phyloP scores from a whole-genome alignment of 306 rosid genomes.

The Fragaria iinumae region DNA sequence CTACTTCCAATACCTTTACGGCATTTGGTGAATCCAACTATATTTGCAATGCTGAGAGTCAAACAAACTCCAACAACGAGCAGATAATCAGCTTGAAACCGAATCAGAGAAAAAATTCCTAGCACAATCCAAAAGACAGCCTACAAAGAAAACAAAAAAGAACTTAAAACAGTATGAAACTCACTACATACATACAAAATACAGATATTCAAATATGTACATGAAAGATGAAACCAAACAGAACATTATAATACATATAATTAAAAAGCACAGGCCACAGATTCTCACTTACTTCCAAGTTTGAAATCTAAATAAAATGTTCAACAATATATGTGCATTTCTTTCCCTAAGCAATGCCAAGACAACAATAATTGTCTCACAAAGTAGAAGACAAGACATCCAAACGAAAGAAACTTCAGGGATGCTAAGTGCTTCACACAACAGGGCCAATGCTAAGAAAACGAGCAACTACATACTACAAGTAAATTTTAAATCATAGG shows the following conservation, averaged over 20 bases:
- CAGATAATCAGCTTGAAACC: conserved; percentile 97
- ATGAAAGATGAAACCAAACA: neutral
- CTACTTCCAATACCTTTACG: conserved; percentile 63
- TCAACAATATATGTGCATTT: neutral
- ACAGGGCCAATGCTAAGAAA: neutral
- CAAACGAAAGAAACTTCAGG: neutral
- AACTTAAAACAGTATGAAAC: neutral
- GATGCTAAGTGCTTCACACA: neutral
- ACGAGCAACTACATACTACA: neutral
- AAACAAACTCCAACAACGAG: conserved; percentile 93
- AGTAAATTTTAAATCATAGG: neutral
- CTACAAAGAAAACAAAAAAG: conserved; percentile 35
- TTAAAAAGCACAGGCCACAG: neutral
- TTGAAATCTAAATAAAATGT: neutral
- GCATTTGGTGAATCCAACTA: conserved; percentile 95
- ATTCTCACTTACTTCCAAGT: neutral
- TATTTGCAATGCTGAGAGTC: conserved; percentile 92
- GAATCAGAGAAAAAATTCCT: conserved; percentile 88
- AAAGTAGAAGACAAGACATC: neutral
- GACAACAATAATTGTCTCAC: neutral
- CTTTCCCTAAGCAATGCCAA: neutral
- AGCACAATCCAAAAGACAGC: conserved; percentile 78
- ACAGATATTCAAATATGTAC: neutral
- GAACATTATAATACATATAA: neutral
- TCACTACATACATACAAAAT: neutral